These are phyloP conservation scores for Agastache rugosa DNA, from an alignment of 257 asterid genomes.

Conservation along the genomic window DNA sequence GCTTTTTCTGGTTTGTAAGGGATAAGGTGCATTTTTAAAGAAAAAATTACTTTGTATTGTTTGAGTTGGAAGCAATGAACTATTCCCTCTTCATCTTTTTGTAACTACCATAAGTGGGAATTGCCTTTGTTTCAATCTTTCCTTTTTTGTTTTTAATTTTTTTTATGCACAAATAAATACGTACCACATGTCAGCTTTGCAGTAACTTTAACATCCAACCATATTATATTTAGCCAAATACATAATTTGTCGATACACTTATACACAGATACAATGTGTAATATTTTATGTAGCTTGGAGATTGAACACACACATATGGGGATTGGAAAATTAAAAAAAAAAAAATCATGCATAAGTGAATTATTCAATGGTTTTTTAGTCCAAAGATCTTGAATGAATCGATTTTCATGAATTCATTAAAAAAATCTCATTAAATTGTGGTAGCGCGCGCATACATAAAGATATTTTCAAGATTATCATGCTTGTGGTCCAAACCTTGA, in stretches of 20 bases:
- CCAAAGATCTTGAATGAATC: neutral
- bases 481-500: constrained; percentile 16
- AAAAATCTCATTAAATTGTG: constrained; percentile 10
- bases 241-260: neutral
- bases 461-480: constrained; percentile 6
- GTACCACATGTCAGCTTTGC: neutral
- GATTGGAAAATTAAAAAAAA: neutral
- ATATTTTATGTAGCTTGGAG: neutral
- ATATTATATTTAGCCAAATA: neutral
- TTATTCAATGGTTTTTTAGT: neutral
- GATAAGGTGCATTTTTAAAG: neutral
- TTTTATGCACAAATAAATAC: constrained; percentile 32
- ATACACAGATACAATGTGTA: neutral
- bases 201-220: neutral
- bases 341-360: neutral
- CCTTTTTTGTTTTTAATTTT: constrained; percentile 19
- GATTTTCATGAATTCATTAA: neutral
- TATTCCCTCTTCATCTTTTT: constrained; percentile 47
- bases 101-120: constrained; percentile 48
- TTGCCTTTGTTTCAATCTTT: constrained; percentile 48
- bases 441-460: neutral
- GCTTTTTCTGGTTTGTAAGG: constrained; percentile 29
- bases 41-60: constrained; percentile 37
- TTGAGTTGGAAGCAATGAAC: constrained; percentile 73
- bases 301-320: neutral